Conservation (phyloP, 2,329 filamentous ascomycete species). For the Fusarium avenaceum region DNA sequence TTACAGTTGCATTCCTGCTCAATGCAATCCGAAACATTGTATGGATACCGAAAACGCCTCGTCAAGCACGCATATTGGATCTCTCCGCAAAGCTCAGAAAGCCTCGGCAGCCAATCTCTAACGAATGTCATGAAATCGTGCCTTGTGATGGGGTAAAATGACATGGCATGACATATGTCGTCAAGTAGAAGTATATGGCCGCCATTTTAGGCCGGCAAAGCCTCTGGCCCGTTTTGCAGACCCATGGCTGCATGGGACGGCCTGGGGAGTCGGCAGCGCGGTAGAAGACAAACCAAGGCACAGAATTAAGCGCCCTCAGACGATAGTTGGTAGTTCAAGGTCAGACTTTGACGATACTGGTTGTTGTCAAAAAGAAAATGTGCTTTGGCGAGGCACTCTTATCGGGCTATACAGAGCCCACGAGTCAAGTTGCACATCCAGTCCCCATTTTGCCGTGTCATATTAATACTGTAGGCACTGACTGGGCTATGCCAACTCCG, state of each 20-base stretch:
- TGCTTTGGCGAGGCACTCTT: constrained; percentile 31
- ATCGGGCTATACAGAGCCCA: constrained; percentile 15
- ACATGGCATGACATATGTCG: background rate
- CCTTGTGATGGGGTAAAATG: constrained; percentile 5
- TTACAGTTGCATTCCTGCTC: constrained; percentile 19
- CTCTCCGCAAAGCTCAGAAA: background rate
- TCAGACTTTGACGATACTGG: background rate
- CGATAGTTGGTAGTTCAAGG: constrained; percentile 15
- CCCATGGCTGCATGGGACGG: constrained; percentile 22
- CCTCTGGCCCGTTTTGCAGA: constrained; percentile 16
- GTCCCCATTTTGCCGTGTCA: background rate
- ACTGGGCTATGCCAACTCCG: constrained; percentile 4
- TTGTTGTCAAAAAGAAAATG: background rate
- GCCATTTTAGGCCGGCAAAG: constrained; percentile 22
- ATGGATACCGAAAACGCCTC: constrained; percentile 6
- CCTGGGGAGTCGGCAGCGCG: constrained; percentile 28
- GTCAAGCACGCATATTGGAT: background rate
- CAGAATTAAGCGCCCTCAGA: constrained; percentile 41
- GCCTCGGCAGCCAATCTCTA: background rate
- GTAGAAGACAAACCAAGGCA: constrained; percentile 46
- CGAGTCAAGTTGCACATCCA: background rate
- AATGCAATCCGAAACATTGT: background rate
- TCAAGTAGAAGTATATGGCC: constrained; percentile 13
- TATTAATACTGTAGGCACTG: background rate
- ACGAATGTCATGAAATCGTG: constrained; percentile 6